These are phyloP conservation scores for Rhodotorula sp. DNA, from an alignment of 1,284 basidiomycete species.

Conservation along the genomic window DNA sequence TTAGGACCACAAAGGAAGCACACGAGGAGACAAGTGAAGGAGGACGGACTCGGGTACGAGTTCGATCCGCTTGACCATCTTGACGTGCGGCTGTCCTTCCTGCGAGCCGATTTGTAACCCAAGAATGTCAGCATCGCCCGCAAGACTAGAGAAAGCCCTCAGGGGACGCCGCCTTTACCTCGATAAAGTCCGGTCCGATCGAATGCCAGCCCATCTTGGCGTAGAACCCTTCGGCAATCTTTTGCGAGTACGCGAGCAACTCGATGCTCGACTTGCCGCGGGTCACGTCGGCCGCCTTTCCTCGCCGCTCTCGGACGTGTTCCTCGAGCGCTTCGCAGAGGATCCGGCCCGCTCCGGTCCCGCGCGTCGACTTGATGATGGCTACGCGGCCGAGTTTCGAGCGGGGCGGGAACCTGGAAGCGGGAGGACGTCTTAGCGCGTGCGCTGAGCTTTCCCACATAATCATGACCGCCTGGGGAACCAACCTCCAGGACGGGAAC, in stretches of 20 bases:
- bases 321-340: slow-evolving; percentile 13
- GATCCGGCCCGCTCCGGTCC: slow-evolving; percentile 16
- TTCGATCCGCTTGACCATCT: slow-evolving; percentile 16
- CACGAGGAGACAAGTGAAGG: not conserved
- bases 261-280: slow-evolving; percentile 4
- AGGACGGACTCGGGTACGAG: slow-evolving; percentile 1
- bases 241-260: slow-evolving; percentile 16
- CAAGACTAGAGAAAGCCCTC: not conserved
- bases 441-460: too few relatives aligned
- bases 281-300: slow-evolving; percentile 1
- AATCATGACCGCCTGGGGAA: too few relatives aligned
- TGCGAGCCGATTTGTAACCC: not conserved
- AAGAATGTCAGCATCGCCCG: too few relatives aligned
- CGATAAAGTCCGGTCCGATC: slow-evolving; percentile 9
- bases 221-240: slow-evolving; percentile 19
- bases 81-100: slow-evolving; percentile 29
- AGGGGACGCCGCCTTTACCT: slow-evolving; percentile 7
- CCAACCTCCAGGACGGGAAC: too few relatives aligned
- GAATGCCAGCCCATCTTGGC: slow-evolving; percentile 12
- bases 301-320: slow-evolving; percentile 7
- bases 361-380: slow-evolving; percentile 4
- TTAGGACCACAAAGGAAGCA: not conserved
- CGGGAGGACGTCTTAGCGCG: not conserved
- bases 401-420: slow-evolving; percentile 5
- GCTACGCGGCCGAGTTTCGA: slow-evolving; percentile 29